These are phyloP conservation scores for Cucurbitaria berberidis DNA, from an alignment of 2,329 filamentous ascomycete genomes.

Conservation along the genomic window DNA sequence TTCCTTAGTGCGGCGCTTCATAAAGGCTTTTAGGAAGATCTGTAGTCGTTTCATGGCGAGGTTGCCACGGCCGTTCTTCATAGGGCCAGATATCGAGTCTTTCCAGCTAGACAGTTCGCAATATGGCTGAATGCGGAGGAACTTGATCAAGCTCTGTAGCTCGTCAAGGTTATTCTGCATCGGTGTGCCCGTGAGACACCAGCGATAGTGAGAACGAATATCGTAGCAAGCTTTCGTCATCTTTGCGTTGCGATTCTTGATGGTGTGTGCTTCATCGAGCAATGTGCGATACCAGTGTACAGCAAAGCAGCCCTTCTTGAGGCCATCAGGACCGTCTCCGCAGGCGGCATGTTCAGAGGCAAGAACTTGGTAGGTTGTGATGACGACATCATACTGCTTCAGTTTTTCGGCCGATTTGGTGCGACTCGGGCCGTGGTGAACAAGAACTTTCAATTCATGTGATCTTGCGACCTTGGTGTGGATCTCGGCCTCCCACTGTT, in stretches of 20 bases:
- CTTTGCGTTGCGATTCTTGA: slow-evolving; percentile 98
- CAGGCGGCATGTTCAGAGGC: slow-evolving; percentile 85
- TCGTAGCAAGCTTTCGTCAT: slow-evolving; percentile 91
- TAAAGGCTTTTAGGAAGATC: slow-evolving; percentile 85
- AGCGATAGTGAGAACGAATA: slow-evolving; percentile 83
- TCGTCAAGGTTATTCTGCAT: slow-evolving; percentile 99
- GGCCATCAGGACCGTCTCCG: slow-evolving; percentile 63
- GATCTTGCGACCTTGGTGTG: slow-evolving; percentile 75
- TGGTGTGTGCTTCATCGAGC: slow-evolving; percentile 94
- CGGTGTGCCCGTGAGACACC: slow-evolving; percentile 95
- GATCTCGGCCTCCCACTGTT: slow-evolving; percentile 96
- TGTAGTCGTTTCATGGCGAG: slow-evolving; percentile 88
- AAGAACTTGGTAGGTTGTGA: slow-evolving; percentile 95
- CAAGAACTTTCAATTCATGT: slow-evolving; percentile 77
- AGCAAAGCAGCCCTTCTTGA: slow-evolving; percentile 84
- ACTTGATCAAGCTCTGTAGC: slow-evolving; percentile 89
- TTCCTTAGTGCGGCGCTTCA: slow-evolving; percentile 98
- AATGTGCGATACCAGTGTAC: slow-evolving; percentile 95
- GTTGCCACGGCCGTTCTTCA: slow-evolving; percentile 89
- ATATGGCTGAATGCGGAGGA: slow-evolving; percentile 90
- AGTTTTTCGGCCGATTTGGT: slow-evolving; percentile 80
- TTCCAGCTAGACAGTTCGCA: slow-evolving; percentile 88
- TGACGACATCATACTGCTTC: slow-evolving; percentile 88
- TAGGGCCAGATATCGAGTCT: slow-evolving; percentile 83
- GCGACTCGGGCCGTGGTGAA: slow-evolving; percentile 88